A percentile compares a stretch with the other conserved stretches of the same genome.
These are phyloP conservation scores for Tricholoma terreum DNA, from an alignment of 768 basidiomycete species.

Conservation along the genomic window DNA sequence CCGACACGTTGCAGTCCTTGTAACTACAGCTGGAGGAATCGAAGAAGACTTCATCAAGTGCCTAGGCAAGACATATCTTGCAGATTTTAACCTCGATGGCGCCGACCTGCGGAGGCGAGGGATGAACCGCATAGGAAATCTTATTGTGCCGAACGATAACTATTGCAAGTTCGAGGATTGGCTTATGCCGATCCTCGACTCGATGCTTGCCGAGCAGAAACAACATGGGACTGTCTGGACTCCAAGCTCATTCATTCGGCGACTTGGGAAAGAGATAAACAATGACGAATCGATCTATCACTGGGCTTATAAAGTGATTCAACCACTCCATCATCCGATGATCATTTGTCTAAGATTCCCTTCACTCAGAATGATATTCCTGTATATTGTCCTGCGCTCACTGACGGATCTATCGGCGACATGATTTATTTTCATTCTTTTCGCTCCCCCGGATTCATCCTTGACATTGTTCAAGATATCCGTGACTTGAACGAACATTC, in stretches of 20 bases:
- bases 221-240: constrained; percentile 72
- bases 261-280: constrained; percentile 96
- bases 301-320: constrained; percentile 96
- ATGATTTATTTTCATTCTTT: constrained; percentile 99
- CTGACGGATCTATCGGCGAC: constrained; percentile 97
- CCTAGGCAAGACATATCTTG: constrained; percentile 92
- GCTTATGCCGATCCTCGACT: constrained; percentile 91
- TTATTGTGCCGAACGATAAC: constrained; percentile 95
- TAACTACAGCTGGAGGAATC: constrained; percentile 97
- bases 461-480: constrained; percentile 96
- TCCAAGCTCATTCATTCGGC: constrained; percentile 88
- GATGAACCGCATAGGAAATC: constrained; percentile 97
- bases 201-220: constrained; percentile 88
- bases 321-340: constrained; percentile 13
- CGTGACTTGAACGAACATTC: constrained; percentile 87
- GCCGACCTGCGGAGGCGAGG: constrained; percentile 82
- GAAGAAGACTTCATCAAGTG: constrained; percentile 99
- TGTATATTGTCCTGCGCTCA: constrained; percentile 96
- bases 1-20: constrained; percentile 82
- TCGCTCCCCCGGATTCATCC: constrained; percentile 72
- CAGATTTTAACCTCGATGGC: constrained; percentile 90
- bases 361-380: constrained; percentile 87
- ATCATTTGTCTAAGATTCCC: constrained; percentile 10
- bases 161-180: constrained; percentile 99
- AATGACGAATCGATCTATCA: constrained; percentile 98